A percentile compares a stretch with the other conserved stretches of the same genome.
These are phyloP conservation scores for Pseudoneurospora amorphoporcata DNA, from an alignment of 495 filamentous ascomycete genomes.

Conservation along the genomic window DNA sequence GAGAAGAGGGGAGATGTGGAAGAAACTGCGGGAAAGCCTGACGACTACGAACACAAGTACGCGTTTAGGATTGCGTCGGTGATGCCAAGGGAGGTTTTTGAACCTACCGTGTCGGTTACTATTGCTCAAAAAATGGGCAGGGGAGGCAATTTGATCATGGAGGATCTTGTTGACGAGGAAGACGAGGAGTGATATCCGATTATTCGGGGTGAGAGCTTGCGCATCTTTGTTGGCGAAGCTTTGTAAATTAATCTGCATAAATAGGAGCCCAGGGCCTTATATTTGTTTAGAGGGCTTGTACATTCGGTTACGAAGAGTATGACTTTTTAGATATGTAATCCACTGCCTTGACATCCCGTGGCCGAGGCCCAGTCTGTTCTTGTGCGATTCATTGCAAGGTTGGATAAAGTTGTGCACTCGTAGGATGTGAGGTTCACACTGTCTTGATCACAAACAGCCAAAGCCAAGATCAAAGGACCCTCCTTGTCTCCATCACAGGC, in stretches of 20 bases:
- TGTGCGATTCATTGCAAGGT: not conserved
- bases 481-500: not conserved
- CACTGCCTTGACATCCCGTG: not conserved
- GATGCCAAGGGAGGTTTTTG: constrained; percentile 71
- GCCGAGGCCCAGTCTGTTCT: not conserved
- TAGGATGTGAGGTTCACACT: not conserved
- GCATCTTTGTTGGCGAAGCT: not conserved
- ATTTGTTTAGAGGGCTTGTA: not conserved
- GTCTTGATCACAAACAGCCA: not conserved
- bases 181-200: constrained; percentile 18
- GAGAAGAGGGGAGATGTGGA: constrained; percentile 13
- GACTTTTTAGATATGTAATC: not conserved
- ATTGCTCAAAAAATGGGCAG: constrained; percentile 65
- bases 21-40: constrained; percentile 37
- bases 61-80: constrained; percentile 70
- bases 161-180: constrained; percentile 32
- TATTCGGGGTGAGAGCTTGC: not conserved
- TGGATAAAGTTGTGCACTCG: not conserved
- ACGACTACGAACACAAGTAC: constrained; percentile 67
- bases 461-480: not conserved
- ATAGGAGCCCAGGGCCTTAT: not conserved
- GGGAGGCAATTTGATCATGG: constrained; percentile 83
- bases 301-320: not conserved
- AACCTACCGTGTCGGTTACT: constrained; percentile 50
- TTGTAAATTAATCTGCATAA: not conserved